Conservation (phyloP, 495 filamentous ascomycete genomes). For the Trichoderma reesei region DNA sequence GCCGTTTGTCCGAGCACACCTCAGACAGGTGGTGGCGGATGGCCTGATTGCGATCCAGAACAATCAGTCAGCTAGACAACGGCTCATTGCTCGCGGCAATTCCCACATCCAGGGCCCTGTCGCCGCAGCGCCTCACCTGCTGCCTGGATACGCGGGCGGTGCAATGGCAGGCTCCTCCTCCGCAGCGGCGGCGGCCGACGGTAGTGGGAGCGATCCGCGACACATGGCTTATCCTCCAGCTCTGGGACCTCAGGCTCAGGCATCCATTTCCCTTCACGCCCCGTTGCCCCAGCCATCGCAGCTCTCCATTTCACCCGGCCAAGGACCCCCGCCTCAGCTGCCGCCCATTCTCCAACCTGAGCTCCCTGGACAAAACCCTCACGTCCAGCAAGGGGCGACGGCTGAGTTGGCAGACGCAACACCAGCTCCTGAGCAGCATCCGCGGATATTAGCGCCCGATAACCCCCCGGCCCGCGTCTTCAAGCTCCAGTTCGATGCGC, state of each 20-base stretch:
- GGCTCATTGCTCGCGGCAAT: slow-evolving; percentile 9
- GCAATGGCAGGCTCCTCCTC: background rate
- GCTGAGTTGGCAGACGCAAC: background rate
- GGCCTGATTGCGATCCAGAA: slow-evolving; percentile 35
- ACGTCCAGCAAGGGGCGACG: background rate
- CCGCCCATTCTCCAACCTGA: background rate
- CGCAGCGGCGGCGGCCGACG: background rate
- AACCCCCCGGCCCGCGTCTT: slow-evolving; percentile 65
- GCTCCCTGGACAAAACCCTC: background rate
- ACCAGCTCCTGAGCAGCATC: slow-evolving; percentile 16
- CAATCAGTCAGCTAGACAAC: slow-evolving; percentile 26
- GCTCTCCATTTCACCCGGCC: background rate
- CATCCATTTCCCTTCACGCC: background rate
- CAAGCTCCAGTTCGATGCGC: slow-evolving; percentile 92
- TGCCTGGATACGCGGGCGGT: background rate
- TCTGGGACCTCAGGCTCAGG: background rate
- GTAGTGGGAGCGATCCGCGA: background rate
- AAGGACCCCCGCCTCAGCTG: background rate
- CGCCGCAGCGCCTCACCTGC: background rate
- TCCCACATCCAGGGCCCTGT: background rate
- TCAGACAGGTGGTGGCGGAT: slow-evolving; percentile 31
- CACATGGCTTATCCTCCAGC: background rate
- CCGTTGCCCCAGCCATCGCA: background rate
- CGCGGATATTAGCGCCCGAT: slow-evolving; percentile 26
- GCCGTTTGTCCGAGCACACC: slow-evolving; percentile 28